Conservation (phyloP, 1,139 yeast species). For the Blastobotrys indianensis region DNA sequence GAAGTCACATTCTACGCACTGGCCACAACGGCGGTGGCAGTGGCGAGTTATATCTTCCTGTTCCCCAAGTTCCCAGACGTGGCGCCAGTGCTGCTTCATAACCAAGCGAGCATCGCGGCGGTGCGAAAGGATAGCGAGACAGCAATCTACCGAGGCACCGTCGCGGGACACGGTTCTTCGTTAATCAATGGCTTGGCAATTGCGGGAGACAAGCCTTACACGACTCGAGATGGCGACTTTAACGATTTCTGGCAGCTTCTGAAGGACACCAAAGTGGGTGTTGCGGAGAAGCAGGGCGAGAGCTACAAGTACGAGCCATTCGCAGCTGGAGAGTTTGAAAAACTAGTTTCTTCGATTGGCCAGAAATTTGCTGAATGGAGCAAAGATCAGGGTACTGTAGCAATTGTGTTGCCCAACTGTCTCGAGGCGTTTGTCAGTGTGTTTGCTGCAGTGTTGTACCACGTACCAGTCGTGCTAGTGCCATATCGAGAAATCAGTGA, state of each 20-base stretch:
- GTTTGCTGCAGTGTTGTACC: slow-evolving; percentile 16
- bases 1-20: slow-evolving; percentile 23
- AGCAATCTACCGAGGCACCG: slow-evolving; percentile 57
- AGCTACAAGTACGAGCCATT: slow-evolving; percentile 2
- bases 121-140: slow-evolving; percentile 51
- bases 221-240: slow-evolving; percentile 49
- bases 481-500: slow-evolving; percentile 8
- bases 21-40: slow-evolving; percentile 17
- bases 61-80: slow-evolving; percentile 41
- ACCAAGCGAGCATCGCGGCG: slow-evolving; percentile 51
- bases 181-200: slow-evolving; percentile 51
- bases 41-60: slow-evolving; percentile 23
- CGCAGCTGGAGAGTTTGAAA: slow-evolving; percentile 12
- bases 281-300: slow-evolving; percentile 5
- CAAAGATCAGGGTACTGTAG: slow-evolving; percentile 15
- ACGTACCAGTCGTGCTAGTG: slow-evolving; percentile 13
- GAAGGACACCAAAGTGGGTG: slow-evolving; percentile 11
- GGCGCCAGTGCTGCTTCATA: slow-evolving; percentile 46
- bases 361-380: slow-evolving; percentile 5
- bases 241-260: slow-evolving; percentile 49
- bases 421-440: slow-evolving; percentile 20
- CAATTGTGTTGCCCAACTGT: slow-evolving; percentile 24
- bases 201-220: slow-evolving; percentile 24
- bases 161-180: slow-evolving; percentile 38
- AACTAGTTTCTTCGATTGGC: slow-evolving; percentile 17